Percentiles rank a stretch among this genome's conserved stretches.
Conservation (phyloP, 352 stramenopile genomes). For the Phytophthora rubi region DNA sequence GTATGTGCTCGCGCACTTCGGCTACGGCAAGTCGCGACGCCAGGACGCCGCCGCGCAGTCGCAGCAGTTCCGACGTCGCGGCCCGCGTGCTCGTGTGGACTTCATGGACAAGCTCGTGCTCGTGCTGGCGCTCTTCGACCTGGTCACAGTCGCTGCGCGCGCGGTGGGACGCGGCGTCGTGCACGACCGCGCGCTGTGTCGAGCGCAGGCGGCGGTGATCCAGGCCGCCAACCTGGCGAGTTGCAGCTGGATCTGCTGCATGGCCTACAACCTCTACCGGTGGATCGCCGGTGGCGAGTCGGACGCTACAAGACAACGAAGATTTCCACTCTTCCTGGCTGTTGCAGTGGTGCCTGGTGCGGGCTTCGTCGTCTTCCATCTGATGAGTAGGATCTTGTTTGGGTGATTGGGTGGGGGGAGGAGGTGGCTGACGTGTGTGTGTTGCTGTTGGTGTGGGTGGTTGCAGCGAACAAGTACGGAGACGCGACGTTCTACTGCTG, state of each 20-base stretch:
- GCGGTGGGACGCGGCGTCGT: constrained; percentile 63
- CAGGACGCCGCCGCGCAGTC: constrained; percentile 9
- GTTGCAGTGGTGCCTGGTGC: constrained; percentile 60
- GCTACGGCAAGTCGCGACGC: constrained; percentile 35
- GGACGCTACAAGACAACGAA: constrained; percentile 63
- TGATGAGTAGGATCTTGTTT: constrained; percentile 42
- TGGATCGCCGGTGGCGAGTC: constrained; percentile 82
- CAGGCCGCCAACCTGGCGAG: constrained; percentile 60
- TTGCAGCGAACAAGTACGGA: constrained; percentile 64
- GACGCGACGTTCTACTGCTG: constrained; percentile 88
- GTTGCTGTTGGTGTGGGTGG: constrained; percentile 1
- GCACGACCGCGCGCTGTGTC: constrained; percentile 49
- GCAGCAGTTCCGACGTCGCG: constrained; percentile 14
- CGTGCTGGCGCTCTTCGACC: constrained; percentile 75
- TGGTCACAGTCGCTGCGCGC: constrained; percentile 56
- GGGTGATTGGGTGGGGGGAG: not conserved
- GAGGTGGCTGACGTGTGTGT: not conserved
- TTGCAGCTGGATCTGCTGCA: constrained; percentile 80
- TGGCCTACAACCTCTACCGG: constrained; percentile 82
- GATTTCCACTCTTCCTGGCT: constrained; percentile 62
- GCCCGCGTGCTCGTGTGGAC: constrained; percentile 44
- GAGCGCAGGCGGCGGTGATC: constrained; percentile 64
- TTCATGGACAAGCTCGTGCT: constrained; percentile 77
- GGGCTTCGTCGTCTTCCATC: constrained; percentile 61
- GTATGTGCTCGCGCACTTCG: constrained; percentile 73